Percentiles rank a stretch among this genome's conserved stretches.
phyloP scores from a whole-genome alignment of 2,329 filamentous ascomycete species.

The Rhinocladiella mackenziei region DNA sequence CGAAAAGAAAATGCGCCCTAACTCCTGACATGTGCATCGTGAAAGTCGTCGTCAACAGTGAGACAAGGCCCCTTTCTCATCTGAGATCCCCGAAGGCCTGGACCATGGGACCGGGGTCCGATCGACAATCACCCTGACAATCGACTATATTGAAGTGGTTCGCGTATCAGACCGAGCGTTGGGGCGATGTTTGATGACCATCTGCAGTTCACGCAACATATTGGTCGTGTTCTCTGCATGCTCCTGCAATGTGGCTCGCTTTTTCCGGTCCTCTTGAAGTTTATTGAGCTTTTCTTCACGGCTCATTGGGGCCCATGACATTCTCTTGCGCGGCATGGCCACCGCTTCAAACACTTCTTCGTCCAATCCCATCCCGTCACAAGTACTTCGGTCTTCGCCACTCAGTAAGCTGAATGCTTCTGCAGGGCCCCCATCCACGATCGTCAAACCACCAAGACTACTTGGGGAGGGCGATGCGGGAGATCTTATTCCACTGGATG shows the following conservation, averaged over 20 bases:
- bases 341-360: slow-evolving; percentile 90
- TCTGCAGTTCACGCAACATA: slow-evolving; percentile 91
- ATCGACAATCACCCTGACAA: background rate
- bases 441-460: slow-evolving; percentile 45
- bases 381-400: slow-evolving; percentile 54
- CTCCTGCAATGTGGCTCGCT: slow-evolving; percentile 66
- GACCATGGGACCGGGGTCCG: background rate
- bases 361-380: slow-evolving; percentile 49
- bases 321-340: slow-evolving; percentile 68
- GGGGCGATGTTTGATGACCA: slow-evolving; percentile 66
- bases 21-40: slow-evolving; percentile 15
- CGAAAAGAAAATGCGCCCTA: slow-evolving; percentile 1
- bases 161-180: slow-evolving; percentile 38
- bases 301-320: slow-evolving; percentile 53
- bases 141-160: slow-evolving; percentile 42
- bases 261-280: slow-evolving; percentile 80
- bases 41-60: slow-evolving; percentile 4
- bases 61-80: slow-evolving; percentile 4
- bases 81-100: background rate
- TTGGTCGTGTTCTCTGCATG: slow-evolving; percentile 76
- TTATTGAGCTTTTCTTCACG: slow-evolving; percentile 82
- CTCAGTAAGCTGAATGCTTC: slow-evolving; percentile 75
- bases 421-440: slow-evolving; percentile 54
- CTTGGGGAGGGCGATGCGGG: slow-evolving; percentile 44
- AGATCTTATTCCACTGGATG: slow-evolving; percentile 28